Evolutionary conservation across 2,329 filamentous ascomycete genomes (phyloP), one percentile per base, ranked within the genome.

Genomic region (Alternaria solani): DNA sequence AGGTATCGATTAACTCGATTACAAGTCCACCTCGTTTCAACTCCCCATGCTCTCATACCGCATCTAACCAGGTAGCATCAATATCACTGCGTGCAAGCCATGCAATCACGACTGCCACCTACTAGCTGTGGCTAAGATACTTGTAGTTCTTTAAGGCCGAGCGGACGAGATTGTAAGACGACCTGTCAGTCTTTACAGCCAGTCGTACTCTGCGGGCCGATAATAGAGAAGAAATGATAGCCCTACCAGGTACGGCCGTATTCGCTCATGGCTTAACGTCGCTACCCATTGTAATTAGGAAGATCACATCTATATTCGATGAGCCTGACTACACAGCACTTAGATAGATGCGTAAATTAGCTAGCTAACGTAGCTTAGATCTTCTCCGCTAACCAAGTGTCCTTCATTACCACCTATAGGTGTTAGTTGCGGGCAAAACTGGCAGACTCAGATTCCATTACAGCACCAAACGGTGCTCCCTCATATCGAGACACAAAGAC

Each of bases 331-430:
- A 42, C 52, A 41, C 32, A 55, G 57, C 49, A 55, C 46, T 43
- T 65, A 6, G 41, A 59, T 23, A 71, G 62, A 56, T 56, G 61
- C 39, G 44, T 60, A 52, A 55, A 59, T 57, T 69, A 65, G 43
- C 51, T 70, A 6, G 57, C 52, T 28, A 68, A 30, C 28, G 72
- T 74, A 32, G 65, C 68, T 57, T 23, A 71, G 64, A 65, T 61
- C 53, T 69, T 61, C n/a, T 70, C 69, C 61, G 63, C 68, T 25
- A 28, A 71, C 43, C 20, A 26, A 53, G 11, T 1, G 11, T 30
- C 1, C 11, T 1, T 2, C 4, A 5, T 11, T 4, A n/a, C 16
- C 16, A 38, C 16, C 34, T 38, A n/a, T 11, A 30, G 28, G 16
- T 18, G n/a, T 38, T 16, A 23, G 4, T 23, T 38, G 3, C n/a